phyloP scores from a whole-genome alignment of 371 early-diverging fungal species.

The Smittium culicis region DNA sequence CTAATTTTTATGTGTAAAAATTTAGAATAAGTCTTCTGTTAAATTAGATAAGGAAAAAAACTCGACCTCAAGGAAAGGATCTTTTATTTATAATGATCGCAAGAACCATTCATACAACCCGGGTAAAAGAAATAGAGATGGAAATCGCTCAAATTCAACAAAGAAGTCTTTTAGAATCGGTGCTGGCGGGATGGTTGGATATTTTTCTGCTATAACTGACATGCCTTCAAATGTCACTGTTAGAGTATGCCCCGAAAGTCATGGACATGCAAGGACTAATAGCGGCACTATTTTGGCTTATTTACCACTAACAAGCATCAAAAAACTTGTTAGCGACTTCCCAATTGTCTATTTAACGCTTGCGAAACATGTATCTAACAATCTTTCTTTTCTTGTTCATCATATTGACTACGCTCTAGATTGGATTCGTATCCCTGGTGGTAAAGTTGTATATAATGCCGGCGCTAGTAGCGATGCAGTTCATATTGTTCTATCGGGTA shows the following conservation, averaged over 20 bases:
- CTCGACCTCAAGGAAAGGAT: too few relatives aligned
- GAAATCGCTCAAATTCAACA: neutral
- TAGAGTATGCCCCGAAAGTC: constrained; percentile 47
- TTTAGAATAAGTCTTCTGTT: too few relatives aligned
- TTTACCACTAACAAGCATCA: constrained; percentile 61
- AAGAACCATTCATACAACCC: too few relatives aligned
- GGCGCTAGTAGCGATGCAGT: constrained; percentile 75
- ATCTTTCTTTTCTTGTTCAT: constrained; percentile 69
- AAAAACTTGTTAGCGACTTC: constrained; percentile 67
- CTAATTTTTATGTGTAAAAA: too few relatives aligned
- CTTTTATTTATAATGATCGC: too few relatives aligned
- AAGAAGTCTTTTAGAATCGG: constrained; percentile 29
- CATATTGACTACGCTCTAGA: constrained; percentile 91
- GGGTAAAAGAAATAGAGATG: neutral
- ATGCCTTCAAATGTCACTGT: constrained; percentile 76
- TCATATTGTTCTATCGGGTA: constrained; percentile 85
- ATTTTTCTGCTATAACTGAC: constrained; percentile 78
- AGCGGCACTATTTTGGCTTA: constrained; percentile 70
- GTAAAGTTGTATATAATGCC: constrained; percentile 79
- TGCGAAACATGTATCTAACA: constrained; percentile 68
- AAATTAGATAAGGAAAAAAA: too few relatives aligned
- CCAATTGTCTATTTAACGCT: constrained; percentile 70
- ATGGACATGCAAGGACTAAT: too few relatives aligned
- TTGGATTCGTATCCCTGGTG: constrained; percentile 86
- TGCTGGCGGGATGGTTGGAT: constrained; percentile 83